Evolutionary conservation across 345 rosid species (phyloP), one percentile per base, ranked within the genome.

Genomic region (Populus tremula): DNA sequence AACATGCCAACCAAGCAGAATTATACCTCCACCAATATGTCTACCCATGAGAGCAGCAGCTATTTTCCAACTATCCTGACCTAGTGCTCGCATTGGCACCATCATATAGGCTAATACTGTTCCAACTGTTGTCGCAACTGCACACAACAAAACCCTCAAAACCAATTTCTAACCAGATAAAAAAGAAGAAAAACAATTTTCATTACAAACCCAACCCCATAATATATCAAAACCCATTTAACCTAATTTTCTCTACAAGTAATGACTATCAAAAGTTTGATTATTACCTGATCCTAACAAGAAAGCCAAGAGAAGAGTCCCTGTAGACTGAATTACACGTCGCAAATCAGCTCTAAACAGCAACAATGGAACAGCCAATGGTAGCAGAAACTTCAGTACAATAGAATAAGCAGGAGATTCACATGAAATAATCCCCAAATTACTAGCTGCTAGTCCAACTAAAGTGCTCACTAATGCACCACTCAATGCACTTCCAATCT

Each of bases 1-100:
- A 41, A 41, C 14, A 41, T 10, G 12, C 14, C 50, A 47, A 47
- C 16, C 50, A 13, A 16, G 31, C 67, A 63, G 23, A 27, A 27
- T 29, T 29, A 27, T 83, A 90, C 92, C 91, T 89, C 96, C 96
- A 63, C 96, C 94, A 29, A 94, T 94, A 75, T 94, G 91, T 73
- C 97, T 89, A 47, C 97, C 94, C 98, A 91, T 93, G 54, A 94
- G 95, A 54, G 98, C 97, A 79, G 97, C 94, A 25, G 97, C 98
- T 69, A 94, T 89, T 84, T 93, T 94, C 97, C 98, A 94, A 77
- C 89, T 86, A 81, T 91, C 95, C 38, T 82, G 59, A 53, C 98
- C 98, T 82, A 91, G 97, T 21, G 97, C 83, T 80, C 82, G 84
- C 98, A 53, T 53, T 20, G 59, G 59, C n/a, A 53, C 59, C n/a